A percentile compares a stretch with the other conserved stretches of the same genome.
These are phyloP conservation scores for Colletotrichum filicis DNA, from an alignment of 2,329 filamentous ascomycete genomes.

Conservation along the genomic window DNA sequence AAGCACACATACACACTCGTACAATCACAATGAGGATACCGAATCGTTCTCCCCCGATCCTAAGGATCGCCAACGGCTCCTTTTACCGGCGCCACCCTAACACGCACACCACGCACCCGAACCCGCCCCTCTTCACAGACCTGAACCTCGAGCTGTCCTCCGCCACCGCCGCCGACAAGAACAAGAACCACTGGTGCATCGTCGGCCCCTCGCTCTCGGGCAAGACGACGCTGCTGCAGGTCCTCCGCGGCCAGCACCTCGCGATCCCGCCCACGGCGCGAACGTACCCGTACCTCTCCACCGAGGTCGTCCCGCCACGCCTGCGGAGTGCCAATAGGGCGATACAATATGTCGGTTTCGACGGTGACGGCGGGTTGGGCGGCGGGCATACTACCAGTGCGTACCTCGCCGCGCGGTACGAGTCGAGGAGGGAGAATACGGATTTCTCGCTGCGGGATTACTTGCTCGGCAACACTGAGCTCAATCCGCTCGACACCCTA, in stretches of 20 bases:
- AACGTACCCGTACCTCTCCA: constrained; percentile 81
- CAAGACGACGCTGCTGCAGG: constrained; percentile 84
- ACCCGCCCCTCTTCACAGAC: constrained; percentile 78
- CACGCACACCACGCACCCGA: constrained; percentile 57
- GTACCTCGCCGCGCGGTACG: constrained; percentile 91
- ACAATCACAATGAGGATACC: constrained; percentile 19
- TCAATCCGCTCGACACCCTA: constrained; percentile 75
- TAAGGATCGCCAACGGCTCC: constrained; percentile 81
- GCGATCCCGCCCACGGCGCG: constrained; percentile 80
- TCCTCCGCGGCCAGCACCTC: constrained; percentile 80
- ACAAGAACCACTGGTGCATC: constrained; percentile 80
- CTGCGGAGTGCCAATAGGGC: constrained; percentile 72
- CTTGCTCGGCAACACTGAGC: constrained; percentile 81
- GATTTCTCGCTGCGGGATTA: constrained; percentile 89
- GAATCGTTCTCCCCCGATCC: constrained; percentile 61
- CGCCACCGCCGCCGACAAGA: constrained; percentile 55
- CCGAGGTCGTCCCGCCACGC: constrained; percentile 64
- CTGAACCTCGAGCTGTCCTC: constrained; percentile 78
- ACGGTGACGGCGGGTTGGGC: constrained; percentile 70
- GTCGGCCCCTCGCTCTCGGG: constrained; percentile 82
- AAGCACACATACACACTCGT: too few species aligned
- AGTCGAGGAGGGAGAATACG: constrained; percentile 85
- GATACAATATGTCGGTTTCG: constrained; percentile 92
- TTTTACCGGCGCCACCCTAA: constrained; percentile 84
- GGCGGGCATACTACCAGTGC: constrained; percentile 71